A percentile compares a stretch with the other conserved stretches of the same genome.
Evolutionary conservation across 805 yeast species (phyloP).

Genomic region (Blastobotrys attinorum): DNA sequence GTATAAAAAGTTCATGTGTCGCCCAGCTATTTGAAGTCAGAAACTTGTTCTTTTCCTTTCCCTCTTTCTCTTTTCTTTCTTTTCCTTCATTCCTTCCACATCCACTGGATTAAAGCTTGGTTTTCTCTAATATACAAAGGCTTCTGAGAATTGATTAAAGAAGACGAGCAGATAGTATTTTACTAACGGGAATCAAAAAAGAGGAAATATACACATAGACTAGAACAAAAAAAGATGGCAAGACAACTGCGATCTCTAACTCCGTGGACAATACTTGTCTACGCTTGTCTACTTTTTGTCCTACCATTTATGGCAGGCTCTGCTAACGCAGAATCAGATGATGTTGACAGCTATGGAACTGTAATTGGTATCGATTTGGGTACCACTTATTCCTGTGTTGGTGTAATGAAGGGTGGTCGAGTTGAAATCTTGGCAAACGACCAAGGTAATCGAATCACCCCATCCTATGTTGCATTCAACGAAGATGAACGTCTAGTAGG

Average conservation of each 20-base stretch:
- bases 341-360: slow-evolving; percentile 34
- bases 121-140: too few relatives aligned
- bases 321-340: slow-evolving; percentile 25
- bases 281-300: slow-evolving; percentile 28
- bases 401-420: slow-evolving; percentile 73
- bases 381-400: slow-evolving; percentile 96
- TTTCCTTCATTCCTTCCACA: too few relatives aligned
- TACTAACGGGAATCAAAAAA: too few relatives aligned
- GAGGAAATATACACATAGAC: too few relatives aligned
- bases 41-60: too few relatives aligned
- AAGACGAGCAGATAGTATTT: too few relatives aligned
- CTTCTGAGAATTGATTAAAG: too few relatives aligned
- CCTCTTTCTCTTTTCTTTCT: too few relatives aligned
- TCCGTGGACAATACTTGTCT: slow-evolving; percentile 28
- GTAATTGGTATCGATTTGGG: slow-evolving; percentile 94
- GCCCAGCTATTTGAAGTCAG: too few relatives aligned
- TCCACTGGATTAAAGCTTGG: too few relatives aligned
- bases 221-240: slow-evolving; percentile 3
- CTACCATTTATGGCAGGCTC: slow-evolving; percentile 28
- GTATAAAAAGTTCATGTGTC: too few relatives aligned
- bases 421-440: slow-evolving; percentile 92
- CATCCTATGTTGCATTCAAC: slow-evolving; percentile 88
- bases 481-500: slow-evolving; percentile 90
- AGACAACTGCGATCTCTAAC: slow-evolving; percentile 13
- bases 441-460: slow-evolving; percentile 96